Conservation (phyloP, 371 early-diverging fungal genomes). For the Rhizopus microsporus region DNA sequence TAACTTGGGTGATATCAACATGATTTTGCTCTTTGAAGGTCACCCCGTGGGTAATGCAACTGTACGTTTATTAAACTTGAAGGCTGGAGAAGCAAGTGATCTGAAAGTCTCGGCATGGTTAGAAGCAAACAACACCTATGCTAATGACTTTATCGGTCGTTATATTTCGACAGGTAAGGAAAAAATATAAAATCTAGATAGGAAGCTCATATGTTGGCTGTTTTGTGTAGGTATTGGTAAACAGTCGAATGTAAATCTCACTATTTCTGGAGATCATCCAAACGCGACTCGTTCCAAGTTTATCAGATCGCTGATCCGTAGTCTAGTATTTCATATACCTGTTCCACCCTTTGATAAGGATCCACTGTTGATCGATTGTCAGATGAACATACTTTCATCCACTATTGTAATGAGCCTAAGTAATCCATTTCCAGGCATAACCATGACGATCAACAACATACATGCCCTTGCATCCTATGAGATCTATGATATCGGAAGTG, state of each 20-base stretch:
- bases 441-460: slow-evolving; percentile 36
- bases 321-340: slow-evolving; percentile 31
- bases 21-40: slow-evolving; percentile 29
- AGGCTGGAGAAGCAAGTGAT: slow-evolving; percentile 23
- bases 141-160: slow-evolving; percentile 38
- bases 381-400: slow-evolving; percentile 48
- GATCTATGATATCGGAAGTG: slow-evolving; percentile 32
- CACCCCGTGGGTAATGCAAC: slow-evolving; percentile 39
- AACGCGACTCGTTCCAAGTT: slow-evolving; percentile 32
- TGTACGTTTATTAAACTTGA: slow-evolving; percentile 29
- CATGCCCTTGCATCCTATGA: slow-evolving; percentile 42
- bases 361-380: slow-evolving; percentile 39
- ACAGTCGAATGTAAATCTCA: slow-evolving; percentile 27
- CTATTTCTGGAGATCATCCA: slow-evolving; percentile 44
- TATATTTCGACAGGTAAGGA: slow-evolving; percentile 39
- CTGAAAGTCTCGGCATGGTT: slow-evolving; percentile 26
- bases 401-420: slow-evolving; percentile 41
- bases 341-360: slow-evolving; percentile 36
- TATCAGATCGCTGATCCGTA: slow-evolving; percentile 25
- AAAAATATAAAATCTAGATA: not conserved
- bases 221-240: slow-evolving; percentile 5
- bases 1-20: slow-evolving; percentile 36
- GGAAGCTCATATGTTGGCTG: slow-evolving; percentile 3
- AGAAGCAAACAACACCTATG: slow-evolving; percentile 14
- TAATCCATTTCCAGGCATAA: slow-evolving; percentile 42